phyloP scores from a whole-genome alignment of 2,329 filamentous ascomycete genomes.

The Ophiostoma triangulosporum region DNA sequence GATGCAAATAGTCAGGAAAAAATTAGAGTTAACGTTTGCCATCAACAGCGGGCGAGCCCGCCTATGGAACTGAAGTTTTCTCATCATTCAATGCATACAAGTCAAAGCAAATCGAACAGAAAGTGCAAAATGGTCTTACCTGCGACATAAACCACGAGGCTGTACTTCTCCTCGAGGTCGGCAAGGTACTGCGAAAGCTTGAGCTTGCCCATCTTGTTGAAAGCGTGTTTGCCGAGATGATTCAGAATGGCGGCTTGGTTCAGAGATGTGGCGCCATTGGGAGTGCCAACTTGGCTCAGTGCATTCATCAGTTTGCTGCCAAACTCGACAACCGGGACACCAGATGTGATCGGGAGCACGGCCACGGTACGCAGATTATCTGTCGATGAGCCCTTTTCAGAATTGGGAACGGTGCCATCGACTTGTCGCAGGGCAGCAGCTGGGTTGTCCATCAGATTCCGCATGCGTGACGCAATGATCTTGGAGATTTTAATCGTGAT shows the following conservation, averaged over 20 bases:
- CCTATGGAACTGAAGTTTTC: slow-evolving; percentile 34
- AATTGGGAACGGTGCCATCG: slow-evolving; percentile 44
- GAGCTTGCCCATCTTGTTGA: slow-evolving; percentile 92
- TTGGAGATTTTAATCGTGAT: slow-evolving; percentile 99
- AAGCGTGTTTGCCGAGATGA: slow-evolving; percentile 88
- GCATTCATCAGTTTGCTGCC: slow-evolving; percentile 80
- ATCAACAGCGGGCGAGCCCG: slow-evolving; percentile 34
- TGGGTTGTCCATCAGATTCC: slow-evolving; percentile 72
- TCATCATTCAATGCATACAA: slow-evolving; percentile 33
- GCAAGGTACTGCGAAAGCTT: slow-evolving; percentile 93
- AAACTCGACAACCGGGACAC: slow-evolving; percentile 91
- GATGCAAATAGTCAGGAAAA: slow-evolving; percentile 41
- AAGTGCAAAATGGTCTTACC: slow-evolving; percentile 31
- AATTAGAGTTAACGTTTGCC: slow-evolving; percentile 51
- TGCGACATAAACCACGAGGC: slow-evolving; percentile 86
- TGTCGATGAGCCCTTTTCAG: slow-evolving; percentile 64
- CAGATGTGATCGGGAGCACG: slow-evolving; percentile 77
- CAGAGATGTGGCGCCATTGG: slow-evolving; percentile 79
- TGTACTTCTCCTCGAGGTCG: slow-evolving; percentile 93
- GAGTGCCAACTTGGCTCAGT: slow-evolving; percentile 73
- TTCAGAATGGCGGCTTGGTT: slow-evolving; percentile 91
- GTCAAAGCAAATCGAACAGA: not conserved
- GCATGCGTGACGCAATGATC: slow-evolving; percentile 92
- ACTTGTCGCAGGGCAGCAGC: slow-evolving; percentile 46
- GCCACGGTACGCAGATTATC: slow-evolving; percentile 88